Conservation (phyloP, 768 basidiomycete genomes). For the Macrolepiota fuliginosa region DNA sequence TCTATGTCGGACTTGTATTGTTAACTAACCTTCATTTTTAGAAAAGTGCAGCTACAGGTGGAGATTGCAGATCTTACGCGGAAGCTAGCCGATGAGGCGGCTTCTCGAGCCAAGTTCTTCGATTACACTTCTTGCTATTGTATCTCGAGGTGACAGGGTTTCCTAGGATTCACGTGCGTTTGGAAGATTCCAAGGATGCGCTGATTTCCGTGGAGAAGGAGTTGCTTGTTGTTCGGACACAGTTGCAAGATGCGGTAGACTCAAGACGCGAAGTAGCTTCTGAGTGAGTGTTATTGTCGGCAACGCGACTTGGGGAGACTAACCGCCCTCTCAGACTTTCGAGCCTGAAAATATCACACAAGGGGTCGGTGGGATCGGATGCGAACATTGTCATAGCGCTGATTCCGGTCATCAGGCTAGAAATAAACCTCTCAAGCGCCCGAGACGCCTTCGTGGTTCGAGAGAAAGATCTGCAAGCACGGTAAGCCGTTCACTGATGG, state of each 20-base stretch:
- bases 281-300: neutral
- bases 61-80: constrained; percentile 1
- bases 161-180: neutral
- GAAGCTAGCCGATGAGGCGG: neutral
- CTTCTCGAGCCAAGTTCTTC: constrained; percentile 3
- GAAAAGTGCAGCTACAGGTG: neutral
- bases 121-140: neutral
- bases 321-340: neutral
- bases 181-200: constrained; percentile 1
- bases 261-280: constrained; percentile 2
- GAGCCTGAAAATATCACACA: neutral
- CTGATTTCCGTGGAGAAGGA: constrained; percentile 9
- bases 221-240: neutral
- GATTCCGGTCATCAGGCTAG: neutral
- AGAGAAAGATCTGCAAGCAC: constrained; percentile 4
- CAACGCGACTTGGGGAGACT: neutral
- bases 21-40: neutral
- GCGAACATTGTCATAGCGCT: neutral
- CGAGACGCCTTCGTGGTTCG: neutral
- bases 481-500: neutral
- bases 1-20: neutral
- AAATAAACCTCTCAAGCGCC: neutral
- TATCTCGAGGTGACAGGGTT: neutral
- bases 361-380: neutral
- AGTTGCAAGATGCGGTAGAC: constrained; percentile 1